These are phyloP conservation scores for Trichoderma koningii DNA, from an alignment of 2,329 filamentous ascomycete species.

Conservation along the genomic window DNA sequence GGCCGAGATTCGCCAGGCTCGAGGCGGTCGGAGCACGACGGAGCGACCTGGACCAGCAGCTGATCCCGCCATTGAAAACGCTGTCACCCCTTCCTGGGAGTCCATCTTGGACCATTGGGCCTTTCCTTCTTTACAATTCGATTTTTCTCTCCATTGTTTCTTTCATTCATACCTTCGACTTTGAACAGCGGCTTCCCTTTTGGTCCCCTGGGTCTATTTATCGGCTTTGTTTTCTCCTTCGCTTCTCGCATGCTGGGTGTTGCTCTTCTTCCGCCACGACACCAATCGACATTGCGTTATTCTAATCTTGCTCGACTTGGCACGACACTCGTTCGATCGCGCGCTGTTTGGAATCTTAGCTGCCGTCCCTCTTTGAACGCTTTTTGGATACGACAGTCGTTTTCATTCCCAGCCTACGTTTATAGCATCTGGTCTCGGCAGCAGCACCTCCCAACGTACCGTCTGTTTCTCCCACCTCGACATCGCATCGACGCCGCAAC, in stretches of 20 bases:
- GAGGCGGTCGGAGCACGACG: conserved; percentile 17
- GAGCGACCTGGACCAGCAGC: conserved; percentile 19
- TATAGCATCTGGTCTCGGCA: conserved; percentile 35
- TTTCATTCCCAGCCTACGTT: conserved; percentile 28
- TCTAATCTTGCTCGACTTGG: conserved; percentile 20
- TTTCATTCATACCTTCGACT: not conserved
- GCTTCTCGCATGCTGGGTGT: conserved; percentile 18
- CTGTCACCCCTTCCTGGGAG: conserved; percentile 21
- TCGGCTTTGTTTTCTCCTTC: conserved; percentile 13
- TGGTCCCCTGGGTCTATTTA: not conserved
- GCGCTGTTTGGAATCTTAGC: not conserved
- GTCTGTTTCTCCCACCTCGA: not conserved
- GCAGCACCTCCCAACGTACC: conserved; percentile 29
- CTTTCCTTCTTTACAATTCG: conserved; percentile 13
- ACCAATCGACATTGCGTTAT: conserved; percentile 8
- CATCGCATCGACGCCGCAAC: conserved; percentile 7
- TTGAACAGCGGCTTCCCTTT: conserved; percentile 1
- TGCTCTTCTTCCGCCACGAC: conserved; percentile 22
- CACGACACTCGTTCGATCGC: conserved; percentile 23
- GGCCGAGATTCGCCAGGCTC: conserved; percentile 10
- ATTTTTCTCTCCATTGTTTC: not conserved
- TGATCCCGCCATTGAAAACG: conserved; percentile 2
- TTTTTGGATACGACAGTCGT: conserved; percentile 40
- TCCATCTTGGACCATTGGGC: conserved; percentile 12
- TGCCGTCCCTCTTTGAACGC: conserved; percentile 14